Percentiles rank a stretch among this genome's conserved stretches.
phyloP scores from a whole-genome alignment of 352 stramenopile genomes.

The Globisporangium paroecandrum region DNA sequence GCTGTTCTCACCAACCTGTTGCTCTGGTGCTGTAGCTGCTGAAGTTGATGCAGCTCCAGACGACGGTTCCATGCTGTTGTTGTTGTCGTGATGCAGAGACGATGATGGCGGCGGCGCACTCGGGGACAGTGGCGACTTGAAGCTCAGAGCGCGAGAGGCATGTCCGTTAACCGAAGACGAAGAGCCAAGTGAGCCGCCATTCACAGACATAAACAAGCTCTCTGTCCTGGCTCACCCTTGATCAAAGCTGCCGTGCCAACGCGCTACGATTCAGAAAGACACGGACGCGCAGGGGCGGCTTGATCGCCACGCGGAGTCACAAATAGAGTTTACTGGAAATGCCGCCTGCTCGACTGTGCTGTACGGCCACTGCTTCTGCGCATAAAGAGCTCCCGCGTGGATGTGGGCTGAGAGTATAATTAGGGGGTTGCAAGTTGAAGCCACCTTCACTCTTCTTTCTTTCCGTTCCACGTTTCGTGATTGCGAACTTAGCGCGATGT shows the following conservation, averaged over 20 bases:
- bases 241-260: background rate
- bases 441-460: no score
- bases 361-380: background rate
- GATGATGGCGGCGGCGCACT: background rate
- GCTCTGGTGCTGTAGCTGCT: background rate
- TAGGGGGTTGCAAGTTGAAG: background rate
- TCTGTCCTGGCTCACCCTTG: background rate
- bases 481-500: background rate
- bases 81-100: background rate
- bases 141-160: slow-evolving; percentile 6
- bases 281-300: background rate
- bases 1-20: background rate
- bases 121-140: background rate
- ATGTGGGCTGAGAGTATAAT: background rate
- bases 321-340: background rate
- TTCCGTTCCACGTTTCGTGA: background rate
- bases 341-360: background rate
- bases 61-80: background rate
- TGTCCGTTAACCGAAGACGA: background rate
- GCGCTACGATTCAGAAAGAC: background rate
- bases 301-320: background rate
- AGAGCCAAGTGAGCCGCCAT: background rate
- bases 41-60: background rate
- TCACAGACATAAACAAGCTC: background rate
- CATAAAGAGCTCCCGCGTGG: background rate